A percentile compares a stretch with the other conserved stretches of the same genome.
Evolutionary conservation across 495 filamentous ascomycete genomes (phyloP).

Genomic region (Stereocaulon alpinum): DNA sequence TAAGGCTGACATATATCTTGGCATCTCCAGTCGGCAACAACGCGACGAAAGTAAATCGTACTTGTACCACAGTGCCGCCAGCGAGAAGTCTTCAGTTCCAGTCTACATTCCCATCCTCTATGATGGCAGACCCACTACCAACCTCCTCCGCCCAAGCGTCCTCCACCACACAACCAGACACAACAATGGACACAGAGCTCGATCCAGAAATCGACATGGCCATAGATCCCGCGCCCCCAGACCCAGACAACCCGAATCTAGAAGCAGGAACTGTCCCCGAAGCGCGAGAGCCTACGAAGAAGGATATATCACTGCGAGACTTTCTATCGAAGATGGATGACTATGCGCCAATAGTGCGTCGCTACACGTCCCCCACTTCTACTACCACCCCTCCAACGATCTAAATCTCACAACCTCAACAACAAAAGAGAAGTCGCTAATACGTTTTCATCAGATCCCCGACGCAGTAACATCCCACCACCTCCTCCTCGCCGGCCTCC

Average conservation of each 20-base stretch:
- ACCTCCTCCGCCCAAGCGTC: slow-evolving; percentile 3
- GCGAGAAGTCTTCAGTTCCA: no score
- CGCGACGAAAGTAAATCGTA: no score
- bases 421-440: slow-evolving; percentile 16
- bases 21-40: no score
- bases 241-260: slow-evolving; percentile 19
- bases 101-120: no score
- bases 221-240: slow-evolving; percentile 20
- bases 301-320: slow-evolving; percentile 82
- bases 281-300: slow-evolving; percentile 56
- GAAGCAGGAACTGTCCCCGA: slow-evolving; percentile 16
- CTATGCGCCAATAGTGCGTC: slow-evolving; percentile 81
- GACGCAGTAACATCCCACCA: slow-evolving; percentile 98
- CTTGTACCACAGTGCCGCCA: no score
- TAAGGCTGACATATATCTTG: no score
- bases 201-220: slow-evolving; percentile 40
- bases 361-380: not conserved
- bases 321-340: slow-evolving; percentile 96
- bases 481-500: slow-evolving; percentile 87
- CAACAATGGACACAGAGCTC: slow-evolving; percentile 22
- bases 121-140: not conserved
- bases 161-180: not conserved
- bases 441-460: slow-evolving; percentile 56
- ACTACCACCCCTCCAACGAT: not conserved
- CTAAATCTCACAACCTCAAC: not conserved